Base-by-base conservation (phyloP, 1,139 yeast genomes). In the Candida sanyaensis region DNA sequence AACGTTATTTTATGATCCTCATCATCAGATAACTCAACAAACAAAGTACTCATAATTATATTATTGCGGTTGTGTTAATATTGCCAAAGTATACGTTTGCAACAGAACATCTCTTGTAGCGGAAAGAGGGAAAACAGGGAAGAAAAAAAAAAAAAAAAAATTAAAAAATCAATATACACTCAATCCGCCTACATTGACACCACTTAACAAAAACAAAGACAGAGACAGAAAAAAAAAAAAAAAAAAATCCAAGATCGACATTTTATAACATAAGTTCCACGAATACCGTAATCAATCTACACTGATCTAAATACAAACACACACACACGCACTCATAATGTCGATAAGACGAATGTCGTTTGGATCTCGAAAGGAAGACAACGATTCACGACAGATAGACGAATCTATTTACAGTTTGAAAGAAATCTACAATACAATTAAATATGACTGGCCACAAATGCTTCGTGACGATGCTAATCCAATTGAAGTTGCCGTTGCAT, bases 401-500 rank as follows among this genome's bases (percentile, higher is more conserved):
- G 69, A 70, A 47, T 68, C 77, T 9, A 62, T 74, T 43, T 59
- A 64, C 43, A 73, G 68, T 48, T 61, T 75, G 49, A 71, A 71
- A 52, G 72, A 71, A 46, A 63, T 70, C 13, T 64, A 68, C 54
- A 71, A 70, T 50, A 65, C 66, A 33, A 59, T 75, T 42, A 65
- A 66, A 43, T 75, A 74, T 52, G 80, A 75, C 49, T 75, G 80
- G 80, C 78, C 79, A 4, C 77, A 71, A 46, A 56, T 63, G n/a
- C 50, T 66, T 26, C 56, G 57, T 29, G 64, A 51, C 62, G 53
- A 74, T 50, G 75, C 95, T 45, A 90, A 89, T 62, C 96, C 97
- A 1, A 74, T 92, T 39, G 97, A 90, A 58, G 73, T 86, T 48
- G 96, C 97, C 0, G 73, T 92, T 41, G 82, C 93, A 0, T 72